phyloP scores from a whole-genome alignment of 306 rosid genomes.

The Vigna mungo region DNA sequence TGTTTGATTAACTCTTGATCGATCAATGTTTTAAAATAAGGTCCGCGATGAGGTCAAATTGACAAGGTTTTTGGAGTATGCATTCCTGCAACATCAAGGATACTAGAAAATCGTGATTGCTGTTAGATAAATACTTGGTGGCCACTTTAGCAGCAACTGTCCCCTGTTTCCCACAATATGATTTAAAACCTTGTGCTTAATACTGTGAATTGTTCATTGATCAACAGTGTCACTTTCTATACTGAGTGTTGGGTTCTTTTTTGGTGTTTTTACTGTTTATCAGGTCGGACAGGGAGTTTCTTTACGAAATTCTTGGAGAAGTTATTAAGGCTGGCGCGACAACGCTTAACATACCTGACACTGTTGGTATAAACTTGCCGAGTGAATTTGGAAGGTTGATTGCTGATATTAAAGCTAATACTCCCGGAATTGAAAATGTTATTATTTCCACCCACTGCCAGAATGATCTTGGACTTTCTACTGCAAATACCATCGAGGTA shows the following conservation, averaged over 20 bases:
- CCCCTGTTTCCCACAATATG: neutral
- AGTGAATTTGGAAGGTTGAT: constrained; percentile 76
- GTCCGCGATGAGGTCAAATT: neutral
- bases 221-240: neutral
- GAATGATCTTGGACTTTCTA: constrained; percentile 95
- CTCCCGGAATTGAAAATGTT: constrained; percentile 86
- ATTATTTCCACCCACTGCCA: constrained; percentile 97
- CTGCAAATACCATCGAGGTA: constrained; percentile 91
- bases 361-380: constrained; percentile 84
- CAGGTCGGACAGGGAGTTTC: constrained; percentile 92
- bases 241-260: neutral
- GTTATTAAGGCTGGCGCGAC: constrained; percentile 97
- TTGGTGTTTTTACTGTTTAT: neutral
- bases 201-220: constrained; percentile 6
- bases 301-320: constrained; percentile 88
- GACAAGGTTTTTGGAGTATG: neutral
- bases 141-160: too few relatives aligned
- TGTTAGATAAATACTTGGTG: too few relatives aligned
- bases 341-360: constrained; percentile 94
- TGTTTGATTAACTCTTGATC: neutral
- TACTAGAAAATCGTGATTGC: neutral
- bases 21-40: neutral
- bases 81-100: neutral
- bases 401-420: constrained; percentile 89
- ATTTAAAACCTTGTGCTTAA: neutral